phyloP scores from a whole-genome alignment of 169 alveolate species.

The Neospora caninum region DNA sequence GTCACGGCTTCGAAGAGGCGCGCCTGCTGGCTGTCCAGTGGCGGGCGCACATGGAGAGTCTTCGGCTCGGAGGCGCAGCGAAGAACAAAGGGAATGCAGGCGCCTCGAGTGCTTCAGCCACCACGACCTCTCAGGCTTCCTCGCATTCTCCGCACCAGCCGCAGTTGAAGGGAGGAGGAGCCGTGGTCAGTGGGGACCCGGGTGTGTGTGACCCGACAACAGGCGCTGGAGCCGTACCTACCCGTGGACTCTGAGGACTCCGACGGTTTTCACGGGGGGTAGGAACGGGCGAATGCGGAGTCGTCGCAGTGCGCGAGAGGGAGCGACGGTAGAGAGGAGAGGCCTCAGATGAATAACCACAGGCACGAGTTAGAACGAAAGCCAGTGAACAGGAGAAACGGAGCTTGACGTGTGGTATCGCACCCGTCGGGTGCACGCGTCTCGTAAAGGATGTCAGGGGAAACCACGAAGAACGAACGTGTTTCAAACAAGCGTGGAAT shows the following conservation, averaged over 20 bases:
- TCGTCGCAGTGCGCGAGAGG: too few species aligned
- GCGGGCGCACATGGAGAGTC: constrained; percentile 43
- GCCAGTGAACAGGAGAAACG: too few species aligned
- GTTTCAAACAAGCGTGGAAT: too few species aligned
- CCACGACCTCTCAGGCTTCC: neutral
- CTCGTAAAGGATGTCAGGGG: too few species aligned
- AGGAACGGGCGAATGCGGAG: too few species aligned
- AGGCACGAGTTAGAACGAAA: too few species aligned
- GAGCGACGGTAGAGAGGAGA: too few species aligned
- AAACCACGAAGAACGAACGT: too few species aligned
- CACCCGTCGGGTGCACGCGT: too few species aligned
- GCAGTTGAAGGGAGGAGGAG: neutral
- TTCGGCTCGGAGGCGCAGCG: constrained; percentile 4
- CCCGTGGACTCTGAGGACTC: neutral
- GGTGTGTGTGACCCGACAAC: neutral
- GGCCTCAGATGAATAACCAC: too few species aligned
- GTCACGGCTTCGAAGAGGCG: constrained; percentile 54
- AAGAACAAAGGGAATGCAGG: neutral
- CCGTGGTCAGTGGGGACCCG: neutral
- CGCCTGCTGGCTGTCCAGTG: constrained; percentile 41
- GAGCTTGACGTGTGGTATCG: too few species aligned
- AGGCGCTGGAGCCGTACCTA: neutral
- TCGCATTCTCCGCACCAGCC: neutral
- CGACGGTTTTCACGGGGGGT: too few species aligned
- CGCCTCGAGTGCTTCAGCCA: neutral